Evolutionary conservation across 2,329 filamentous ascomycete genomes (phyloP), one percentile per base, ranked within the genome.

Genomic region (Fusarium udum): DNA sequence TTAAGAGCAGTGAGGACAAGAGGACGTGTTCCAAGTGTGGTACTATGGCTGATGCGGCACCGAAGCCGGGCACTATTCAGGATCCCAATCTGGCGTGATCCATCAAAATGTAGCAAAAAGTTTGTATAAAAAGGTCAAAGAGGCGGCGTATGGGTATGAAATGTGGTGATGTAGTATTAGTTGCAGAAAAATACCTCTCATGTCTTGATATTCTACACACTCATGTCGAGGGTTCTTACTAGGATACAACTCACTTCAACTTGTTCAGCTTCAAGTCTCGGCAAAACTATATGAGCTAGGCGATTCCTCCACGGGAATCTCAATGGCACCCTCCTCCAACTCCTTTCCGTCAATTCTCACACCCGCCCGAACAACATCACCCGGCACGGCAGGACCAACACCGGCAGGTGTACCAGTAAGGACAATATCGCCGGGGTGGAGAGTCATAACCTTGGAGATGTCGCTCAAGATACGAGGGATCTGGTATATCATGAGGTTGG

Each of bases 321-420:
- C 93, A 73, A 98, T 93, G 79, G 85, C 91, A 39, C 93, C 93
- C 85, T 97, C 93, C 80, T 95, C 91, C 37, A 98, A 83, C 85
- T 97, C 94, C 85, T 92, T 91, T 42, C 95, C 95, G 64, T 88
- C 87, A 36, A 97, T 90, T 80, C 90, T 91, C 75, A 98, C 87
- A 8, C 95, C 95, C 32, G 93, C 95, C 72, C 88, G 92, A 88
- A 99, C 94, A 37, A 95, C 87, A 84, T 99, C 95, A 6, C 96
- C 96, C 3, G 93, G 91, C 68, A 91, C 90, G 4, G 97, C 95
- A 26, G 91, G 88, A 3, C 96, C 96, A 4, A 99, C 96, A 18
- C 96, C 96, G 85, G 98, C 98, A 56, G 96, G 96, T 57, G 96
- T 99, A 24, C 96, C 96, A n/a, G 96, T 99, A 77, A 99, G 85